These are phyloP conservation scores for Colletotrichum sojae DNA, from an alignment of 2,329 filamentous ascomycete genomes.

Conservation along the genomic window DNA sequence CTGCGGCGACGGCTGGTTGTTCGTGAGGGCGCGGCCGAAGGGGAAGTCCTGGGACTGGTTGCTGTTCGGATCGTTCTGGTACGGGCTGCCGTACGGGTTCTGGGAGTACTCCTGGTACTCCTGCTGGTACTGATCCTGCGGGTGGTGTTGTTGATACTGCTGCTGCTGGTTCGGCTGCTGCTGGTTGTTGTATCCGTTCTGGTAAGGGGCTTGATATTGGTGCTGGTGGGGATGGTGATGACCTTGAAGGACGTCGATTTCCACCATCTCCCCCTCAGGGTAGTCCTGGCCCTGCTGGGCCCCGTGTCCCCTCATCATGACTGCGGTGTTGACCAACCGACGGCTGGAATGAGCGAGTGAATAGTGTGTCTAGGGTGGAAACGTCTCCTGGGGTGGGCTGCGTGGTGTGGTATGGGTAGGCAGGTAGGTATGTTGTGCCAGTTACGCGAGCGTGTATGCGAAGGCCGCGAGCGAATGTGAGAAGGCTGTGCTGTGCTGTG, in stretches of 20 bases:
- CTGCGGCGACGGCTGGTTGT: conserved; percentile 30
- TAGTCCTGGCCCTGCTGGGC: conserved; percentile 46
- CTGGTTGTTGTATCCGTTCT: conserved; percentile 7
- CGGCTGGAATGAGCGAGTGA: conserved; percentile 38
- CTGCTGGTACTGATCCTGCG: conserved; percentile 44
- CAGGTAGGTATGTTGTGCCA: neutral
- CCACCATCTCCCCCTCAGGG: conserved; percentile 52
- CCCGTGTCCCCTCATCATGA: conserved; percentile 43
- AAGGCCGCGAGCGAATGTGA: neutral
- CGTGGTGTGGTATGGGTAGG: conserved; percentile 1
- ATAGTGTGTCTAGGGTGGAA: conserved; percentile 32
- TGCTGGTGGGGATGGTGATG: conserved; percentile 38
- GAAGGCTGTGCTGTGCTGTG: conserved; percentile 13
- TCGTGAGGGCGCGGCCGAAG: conserved; percentile 35
- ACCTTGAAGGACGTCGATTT: conserved; percentile 50
- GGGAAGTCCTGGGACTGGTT: conserved; percentile 20
- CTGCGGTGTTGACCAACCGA: conserved; percentile 38
- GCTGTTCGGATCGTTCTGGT: conserved; percentile 8
- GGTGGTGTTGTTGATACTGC: conserved; percentile 45
- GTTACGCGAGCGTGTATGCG: conserved; percentile 2
- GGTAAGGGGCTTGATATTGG: conserved; percentile 36
- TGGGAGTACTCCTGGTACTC: conserved; percentile 40
- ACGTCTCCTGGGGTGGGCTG: conserved; percentile 1
- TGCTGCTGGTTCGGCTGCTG: conserved; percentile 24
- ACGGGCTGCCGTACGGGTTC: conserved; percentile 17